Evolutionary conservation across 208 protist genomes (phyloP).

Genomic region (Leishmania arabica): DNA sequence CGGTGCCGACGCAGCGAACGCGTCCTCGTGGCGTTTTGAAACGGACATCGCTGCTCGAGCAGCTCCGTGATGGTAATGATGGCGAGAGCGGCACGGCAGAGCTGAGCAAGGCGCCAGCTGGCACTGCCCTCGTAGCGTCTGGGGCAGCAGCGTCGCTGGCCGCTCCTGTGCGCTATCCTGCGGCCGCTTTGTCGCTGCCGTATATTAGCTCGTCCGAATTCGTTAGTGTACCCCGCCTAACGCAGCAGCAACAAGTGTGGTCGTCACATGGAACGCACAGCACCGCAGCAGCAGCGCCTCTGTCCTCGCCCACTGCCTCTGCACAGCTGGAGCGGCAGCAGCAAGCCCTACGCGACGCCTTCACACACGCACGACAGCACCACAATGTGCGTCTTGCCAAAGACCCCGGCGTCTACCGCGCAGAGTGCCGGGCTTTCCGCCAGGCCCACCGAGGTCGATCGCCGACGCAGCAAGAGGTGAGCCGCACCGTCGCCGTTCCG

Average conservation of each 20-base stretch:
- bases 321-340: slow-evolving; percentile 10
- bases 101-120: not conserved
- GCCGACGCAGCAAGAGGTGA: slow-evolving; percentile 49
- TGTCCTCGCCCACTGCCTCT: not conserved
- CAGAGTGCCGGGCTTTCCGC: slow-evolving; percentile 56
- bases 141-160: not conserved
- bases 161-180: not conserved
- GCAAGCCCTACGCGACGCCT: slow-evolving; percentile 25
- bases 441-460: slow-evolving; percentile 47
- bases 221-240: not conserved
- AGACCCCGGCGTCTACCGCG: slow-evolving; percentile 45
- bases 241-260: not conserved
- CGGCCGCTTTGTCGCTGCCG: not conserved
- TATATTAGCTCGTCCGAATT: slow-evolving; percentile 1
- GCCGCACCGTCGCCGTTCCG: slow-evolving; percentile 49
- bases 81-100: not conserved
- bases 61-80: slow-evolving; percentile 7
- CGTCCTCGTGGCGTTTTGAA: slow-evolving; percentile 1
- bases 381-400: slow-evolving; percentile 63
- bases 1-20: not conserved
- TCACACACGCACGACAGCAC: slow-evolving; percentile 32
- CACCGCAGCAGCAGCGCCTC: slow-evolving; percentile 2
- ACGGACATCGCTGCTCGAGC: slow-evolving; percentile 19
- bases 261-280: not conserved
- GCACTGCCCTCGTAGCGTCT: not conserved